A percentile compares a stretch with the other conserved stretches of the same genome.
Evolutionary conservation across 23 red algal species (phyloP).

Genomic region (Gracilariopsis chorda): DNA sequence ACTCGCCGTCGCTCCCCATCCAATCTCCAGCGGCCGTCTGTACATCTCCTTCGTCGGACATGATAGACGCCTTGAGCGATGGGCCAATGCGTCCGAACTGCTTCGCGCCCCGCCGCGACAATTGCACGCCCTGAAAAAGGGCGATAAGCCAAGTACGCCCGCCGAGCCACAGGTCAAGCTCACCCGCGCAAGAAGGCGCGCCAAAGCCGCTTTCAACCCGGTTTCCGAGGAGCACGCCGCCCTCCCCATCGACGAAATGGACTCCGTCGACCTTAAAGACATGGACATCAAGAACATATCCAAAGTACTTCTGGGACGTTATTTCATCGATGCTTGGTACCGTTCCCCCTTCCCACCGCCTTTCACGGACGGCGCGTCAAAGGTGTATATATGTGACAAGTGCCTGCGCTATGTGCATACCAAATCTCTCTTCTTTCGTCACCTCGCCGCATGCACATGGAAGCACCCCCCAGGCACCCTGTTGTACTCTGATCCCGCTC

Average conservation of each 20-base stretch:
- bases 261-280: slow-evolving; percentile 21
- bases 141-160: neutral
- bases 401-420: slow-evolving; percentile 61
- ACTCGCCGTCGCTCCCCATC: neutral
- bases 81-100: slow-evolving; percentile 52
- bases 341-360: slow-evolving; percentile 71
- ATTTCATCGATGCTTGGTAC: slow-evolving; percentile 85
- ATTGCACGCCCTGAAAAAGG: neutral
- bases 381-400: slow-evolving; percentile 67
- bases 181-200: slow-evolving; percentile 16
- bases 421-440: slow-evolving; percentile 1
- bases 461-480: slow-evolving; percentile 63
- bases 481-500: slow-evolving; percentile 49
- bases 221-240: slow-evolving; percentile 23
- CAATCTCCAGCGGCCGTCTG: slow-evolving; percentile 3
- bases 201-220: slow-evolving; percentile 54
- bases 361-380: slow-evolving; percentile 19
- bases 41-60: slow-evolving; percentile 74
- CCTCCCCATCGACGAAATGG: slow-evolving; percentile 32
- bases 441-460: slow-evolving; percentile 40
- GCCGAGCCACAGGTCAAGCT: slow-evolving; percentile 30
- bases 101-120: neutral
- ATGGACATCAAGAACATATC: slow-evolving; percentile 80
- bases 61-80: slow-evolving; percentile 78
- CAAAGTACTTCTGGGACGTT: slow-evolving; percentile 50